These are phyloP conservation scores for Pichia thaimueangensis DNA, from an alignment of 805 yeast species.

Conservation along the genomic window DNA sequence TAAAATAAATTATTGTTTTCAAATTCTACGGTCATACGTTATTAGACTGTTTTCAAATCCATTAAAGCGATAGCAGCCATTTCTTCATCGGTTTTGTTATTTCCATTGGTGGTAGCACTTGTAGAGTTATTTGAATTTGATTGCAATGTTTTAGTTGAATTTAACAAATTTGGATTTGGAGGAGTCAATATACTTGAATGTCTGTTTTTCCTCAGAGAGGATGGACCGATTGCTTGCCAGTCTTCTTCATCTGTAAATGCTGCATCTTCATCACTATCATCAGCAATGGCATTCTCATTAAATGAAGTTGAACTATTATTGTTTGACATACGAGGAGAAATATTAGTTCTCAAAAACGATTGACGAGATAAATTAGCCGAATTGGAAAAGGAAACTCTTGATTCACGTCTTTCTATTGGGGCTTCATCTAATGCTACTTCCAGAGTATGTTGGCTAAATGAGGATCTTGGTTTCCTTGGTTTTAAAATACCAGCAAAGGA, in stretches of 20 bases:
- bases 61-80: constrained; percentile 32
- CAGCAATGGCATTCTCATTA: constrained; percentile 22
- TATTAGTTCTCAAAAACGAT: constrained; percentile 33
- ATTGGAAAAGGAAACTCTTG: constrained; percentile 31
- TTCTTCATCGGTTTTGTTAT: constrained; percentile 26
- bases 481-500: constrained; percentile 31
- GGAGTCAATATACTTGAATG: constrained; percentile 19
- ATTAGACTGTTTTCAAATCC: constrained; percentile 29
- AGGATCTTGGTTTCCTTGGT: constrained; percentile 30
- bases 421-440: constrained; percentile 30
- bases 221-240: constrained; percentile 89
- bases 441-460: constrained; percentile 27
- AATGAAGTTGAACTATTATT: constrained; percentile 19
- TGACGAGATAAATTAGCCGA: constrained; percentile 32
- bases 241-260: constrained; percentile 90
- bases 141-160: no score
- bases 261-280: constrained; percentile 7
- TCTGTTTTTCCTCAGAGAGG: constrained; percentile 36
- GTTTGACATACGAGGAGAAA: constrained; percentile 21
- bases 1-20: no score
- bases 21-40: no score
- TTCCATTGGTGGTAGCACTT: background rate
- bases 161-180: constrained; percentile 14
- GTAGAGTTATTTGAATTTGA: constrained; percentile 8
- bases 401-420: constrained; percentile 27